Percentiles rank a stretch among this genome's conserved stretches.
Conservation (phyloP, 176 grass and related monocot species). For the Hsuehochloa calcarea region DNA sequence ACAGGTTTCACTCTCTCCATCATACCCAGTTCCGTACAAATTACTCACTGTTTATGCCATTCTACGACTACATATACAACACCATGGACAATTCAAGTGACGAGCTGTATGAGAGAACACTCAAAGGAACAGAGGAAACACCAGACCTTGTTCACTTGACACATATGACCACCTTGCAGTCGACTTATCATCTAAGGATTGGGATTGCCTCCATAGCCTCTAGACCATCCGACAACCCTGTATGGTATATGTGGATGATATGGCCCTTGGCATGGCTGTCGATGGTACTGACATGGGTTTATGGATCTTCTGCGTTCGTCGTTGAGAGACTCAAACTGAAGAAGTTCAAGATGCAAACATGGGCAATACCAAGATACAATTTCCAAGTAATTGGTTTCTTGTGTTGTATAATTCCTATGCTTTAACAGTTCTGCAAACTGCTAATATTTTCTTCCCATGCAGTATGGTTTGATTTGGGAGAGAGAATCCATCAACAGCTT, state of each 20-base stretch:
- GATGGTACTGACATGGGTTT: conserved; percentile 62
- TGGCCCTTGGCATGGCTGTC: conserved; percentile 60
- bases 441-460: conserved; percentile 32
- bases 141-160: conserved; percentile 72
- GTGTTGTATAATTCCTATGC: not conserved
- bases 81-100: conserved; percentile 78
- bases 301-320: conserved; percentile 67
- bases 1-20: conserved; percentile 93
- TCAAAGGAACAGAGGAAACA: conserved; percentile 66
- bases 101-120: conserved; percentile 63
- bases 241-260: conserved; percentile 61
- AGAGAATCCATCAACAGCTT: conserved; percentile 76
- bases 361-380: conserved; percentile 86
- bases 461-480: conserved; percentile 67
- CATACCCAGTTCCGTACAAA: conserved; percentile 90
- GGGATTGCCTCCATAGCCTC: conserved; percentile 84
- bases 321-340: conserved; percentile 67
- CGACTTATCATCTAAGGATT: conserved; percentile 63
- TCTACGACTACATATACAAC: conserved; percentile 85
- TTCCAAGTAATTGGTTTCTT: conserved; percentile 57
- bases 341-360: conserved; percentile 75
- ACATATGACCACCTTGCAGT: conserved; percentile 72
- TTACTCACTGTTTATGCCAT: conserved; percentile 91
- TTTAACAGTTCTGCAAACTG: conserved; percentile 11
- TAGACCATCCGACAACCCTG: conserved; percentile 51